Evolutionary conservation across 805 yeast genomes (phyloP).

Genomic region (Hanseniaspora lachancei): DNA sequence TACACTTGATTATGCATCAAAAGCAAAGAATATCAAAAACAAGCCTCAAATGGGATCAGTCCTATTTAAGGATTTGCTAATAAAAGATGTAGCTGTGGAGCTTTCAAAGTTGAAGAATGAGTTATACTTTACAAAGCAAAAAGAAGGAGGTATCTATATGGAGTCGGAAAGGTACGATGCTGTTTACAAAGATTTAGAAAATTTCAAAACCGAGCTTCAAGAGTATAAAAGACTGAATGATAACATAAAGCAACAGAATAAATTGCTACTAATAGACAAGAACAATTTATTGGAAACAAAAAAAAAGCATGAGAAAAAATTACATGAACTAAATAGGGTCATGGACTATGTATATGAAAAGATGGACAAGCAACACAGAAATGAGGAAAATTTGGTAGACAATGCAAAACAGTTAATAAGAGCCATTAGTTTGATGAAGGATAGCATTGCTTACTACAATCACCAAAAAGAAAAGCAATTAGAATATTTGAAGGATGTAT

Average conservation of each 20-base stretch:
- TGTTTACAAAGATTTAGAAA: conserved; percentile 36
- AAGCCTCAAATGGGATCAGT: conserved; percentile 54
- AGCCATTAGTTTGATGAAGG: conserved; percentile 18
- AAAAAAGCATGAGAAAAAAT: conserved; percentile 21
- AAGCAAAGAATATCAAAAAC: conserved; percentile 70
- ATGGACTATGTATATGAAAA: conserved; percentile 21
- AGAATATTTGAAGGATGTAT: not conserved
- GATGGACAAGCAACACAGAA: conserved; percentile 21
- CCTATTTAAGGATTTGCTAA: conserved; percentile 40
- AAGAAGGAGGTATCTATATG: conserved; percentile 49
- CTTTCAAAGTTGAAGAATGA: conserved; percentile 42
- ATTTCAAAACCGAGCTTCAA: conserved; percentile 36
- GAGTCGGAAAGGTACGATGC: conserved; percentile 47
- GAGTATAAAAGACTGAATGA: conserved; percentile 35
- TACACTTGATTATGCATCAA: conserved; percentile 75
- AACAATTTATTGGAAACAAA: conserved; percentile 21
- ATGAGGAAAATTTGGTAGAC: conserved; percentile 21
- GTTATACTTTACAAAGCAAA: conserved; percentile 45
- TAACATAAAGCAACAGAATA: conserved; percentile 29
- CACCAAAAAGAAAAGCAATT: conserved; percentile 17
- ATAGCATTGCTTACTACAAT: conserved; percentile 18
- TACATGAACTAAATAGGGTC: conserved; percentile 19
- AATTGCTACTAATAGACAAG: conserved; percentile 23
- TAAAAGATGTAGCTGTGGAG: conserved; percentile 37
- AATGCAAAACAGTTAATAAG: conserved; percentile 18